These are phyloP conservation scores for Cryphonectria nitschkei DNA, from an alignment of 2,329 filamentous ascomycete genomes.

Conservation along the genomic window DNA sequence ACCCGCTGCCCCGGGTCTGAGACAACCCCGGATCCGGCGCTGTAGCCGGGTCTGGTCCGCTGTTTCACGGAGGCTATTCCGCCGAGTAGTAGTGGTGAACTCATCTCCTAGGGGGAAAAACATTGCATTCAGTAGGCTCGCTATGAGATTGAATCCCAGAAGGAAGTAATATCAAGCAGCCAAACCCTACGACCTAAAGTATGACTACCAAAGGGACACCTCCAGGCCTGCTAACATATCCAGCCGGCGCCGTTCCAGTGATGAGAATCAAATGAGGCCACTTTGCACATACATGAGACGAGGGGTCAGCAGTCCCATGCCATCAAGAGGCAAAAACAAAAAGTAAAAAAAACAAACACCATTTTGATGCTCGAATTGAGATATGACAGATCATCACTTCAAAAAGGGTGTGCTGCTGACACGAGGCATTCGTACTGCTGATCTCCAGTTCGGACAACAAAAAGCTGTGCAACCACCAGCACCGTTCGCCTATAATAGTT, in stretches of 20 bases:
- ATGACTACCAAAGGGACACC: not conserved
- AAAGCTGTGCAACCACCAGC: not conserved
- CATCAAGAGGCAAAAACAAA: not conserved
- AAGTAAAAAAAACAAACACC: not conserved
- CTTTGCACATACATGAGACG: not conserved
- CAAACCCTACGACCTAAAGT: not conserved
- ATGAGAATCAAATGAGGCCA: not conserved
- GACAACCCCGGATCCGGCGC: conserved; percentile 4
- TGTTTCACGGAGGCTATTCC: not conserved
- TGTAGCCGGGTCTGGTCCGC: not conserved
- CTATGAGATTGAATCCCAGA: not conserved
- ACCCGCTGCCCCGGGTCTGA: not conserved
- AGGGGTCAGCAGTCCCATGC: not conserved
- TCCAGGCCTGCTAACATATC: not conserved
- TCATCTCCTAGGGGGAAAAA: not conserved
- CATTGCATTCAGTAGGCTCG: not conserved
- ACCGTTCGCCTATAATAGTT: not conserved
- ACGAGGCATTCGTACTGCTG: not conserved
- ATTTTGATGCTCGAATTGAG: not conserved
- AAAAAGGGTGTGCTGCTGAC: conserved; percentile 1
- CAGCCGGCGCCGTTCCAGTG: not conserved
- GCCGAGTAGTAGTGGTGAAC: not conserved
- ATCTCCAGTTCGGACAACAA: not conserved
- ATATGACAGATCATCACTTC: not conserved
- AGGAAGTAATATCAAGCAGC: not conserved